phyloP scores from a whole-genome alignment of 805 yeast genomes.

The Yamadazyma olivae region DNA sequence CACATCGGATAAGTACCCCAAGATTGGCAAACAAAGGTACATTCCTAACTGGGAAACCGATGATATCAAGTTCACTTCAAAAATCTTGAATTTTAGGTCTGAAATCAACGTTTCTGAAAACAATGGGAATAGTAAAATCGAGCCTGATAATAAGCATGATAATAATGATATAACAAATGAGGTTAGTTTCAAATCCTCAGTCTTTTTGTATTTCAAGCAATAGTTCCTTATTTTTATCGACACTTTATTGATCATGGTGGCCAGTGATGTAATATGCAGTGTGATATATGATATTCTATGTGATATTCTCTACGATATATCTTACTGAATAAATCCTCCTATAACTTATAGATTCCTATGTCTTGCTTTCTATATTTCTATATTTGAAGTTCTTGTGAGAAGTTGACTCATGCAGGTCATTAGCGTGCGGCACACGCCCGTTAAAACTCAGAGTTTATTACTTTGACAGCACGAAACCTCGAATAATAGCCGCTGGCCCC shows the following conservation, averaged over 20 bases:
- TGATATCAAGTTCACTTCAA: conserved; percentile 67
- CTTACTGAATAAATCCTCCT: no score
- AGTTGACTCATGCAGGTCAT: no score
- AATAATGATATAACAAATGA: conserved; percentile 58
- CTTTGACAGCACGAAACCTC: no score
- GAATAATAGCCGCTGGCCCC: no score
- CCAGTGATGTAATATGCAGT: no score
- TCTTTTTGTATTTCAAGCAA: not conserved
- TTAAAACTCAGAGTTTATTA: no score
- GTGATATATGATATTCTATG: no score
- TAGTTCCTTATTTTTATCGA: conserved; percentile 4
- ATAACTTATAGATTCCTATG: no score
- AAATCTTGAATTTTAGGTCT: conserved; percentile 58
- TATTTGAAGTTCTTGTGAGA: no score
- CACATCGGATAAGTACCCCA: conserved; percentile 82
- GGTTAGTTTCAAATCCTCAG: conserved; percentile 35
- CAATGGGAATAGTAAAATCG: conserved; percentile 77
- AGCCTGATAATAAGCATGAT: conserved; percentile 76
- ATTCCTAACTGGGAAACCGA: conserved; percentile 74
- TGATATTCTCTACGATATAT: no score
- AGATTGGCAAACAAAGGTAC: conserved; percentile 77
- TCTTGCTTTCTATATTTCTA: no score
- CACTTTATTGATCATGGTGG: conserved; percentile 3
- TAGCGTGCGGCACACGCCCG: no score
- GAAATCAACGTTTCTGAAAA: conserved; percentile 68